Conservation (phyloP, 495 filamentous ascomycete genomes). For the Aspergillus hancockii region DNA sequence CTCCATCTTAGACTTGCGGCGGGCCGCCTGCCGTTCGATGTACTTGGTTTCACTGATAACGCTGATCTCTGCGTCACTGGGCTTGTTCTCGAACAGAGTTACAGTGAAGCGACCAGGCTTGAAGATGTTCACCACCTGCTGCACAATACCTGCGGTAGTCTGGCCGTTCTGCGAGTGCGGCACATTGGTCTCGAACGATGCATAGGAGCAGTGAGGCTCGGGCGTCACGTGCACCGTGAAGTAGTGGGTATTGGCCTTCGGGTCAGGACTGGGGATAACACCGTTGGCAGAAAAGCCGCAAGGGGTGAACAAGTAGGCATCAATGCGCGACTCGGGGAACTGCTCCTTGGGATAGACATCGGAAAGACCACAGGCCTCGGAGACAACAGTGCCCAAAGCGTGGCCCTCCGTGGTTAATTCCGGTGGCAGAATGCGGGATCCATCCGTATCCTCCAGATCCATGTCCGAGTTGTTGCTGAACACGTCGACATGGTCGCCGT, state of each 20-base stretch:
- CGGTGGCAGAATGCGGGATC: conserved; percentile 62
- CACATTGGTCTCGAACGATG: conserved; percentile 98
- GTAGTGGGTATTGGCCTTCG: conserved; percentile 74
- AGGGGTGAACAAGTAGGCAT: conserved; percentile 94
- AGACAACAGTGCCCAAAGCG: conserved; percentile 88
- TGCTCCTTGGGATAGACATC: conserved; percentile 83
- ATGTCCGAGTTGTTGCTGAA: conserved; percentile 77
- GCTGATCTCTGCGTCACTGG: conserved; percentile 40
- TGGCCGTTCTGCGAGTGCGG: conserved; percentile 87
- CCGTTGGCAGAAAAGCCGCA: conserved; percentile 99
- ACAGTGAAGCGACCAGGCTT: conserved; percentile 95
- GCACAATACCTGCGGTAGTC: conserved; percentile 83
- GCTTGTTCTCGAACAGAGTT: conserved; percentile 92
- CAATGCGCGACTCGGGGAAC: conserved; percentile 92
- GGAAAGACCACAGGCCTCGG: conserved; percentile 84
- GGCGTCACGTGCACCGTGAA: conserved; percentile 99
- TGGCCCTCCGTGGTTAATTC: conserved; percentile 91
- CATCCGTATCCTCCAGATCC: conserved; percentile 55
- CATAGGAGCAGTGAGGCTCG: conserved; percentile 97
- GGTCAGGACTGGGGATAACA: conserved; percentile 79
- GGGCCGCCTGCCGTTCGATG: conserved; percentile 44
- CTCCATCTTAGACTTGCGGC: conserved; percentile 72
- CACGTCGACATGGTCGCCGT: conserved; percentile 69
- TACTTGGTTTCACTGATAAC: conserved; percentile 43
- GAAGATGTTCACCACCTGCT: conserved; percentile 95